Evolutionary conservation across 2,329 filamentous ascomycete genomes (phyloP).

Genomic region (Exophiala mesophila): DNA sequence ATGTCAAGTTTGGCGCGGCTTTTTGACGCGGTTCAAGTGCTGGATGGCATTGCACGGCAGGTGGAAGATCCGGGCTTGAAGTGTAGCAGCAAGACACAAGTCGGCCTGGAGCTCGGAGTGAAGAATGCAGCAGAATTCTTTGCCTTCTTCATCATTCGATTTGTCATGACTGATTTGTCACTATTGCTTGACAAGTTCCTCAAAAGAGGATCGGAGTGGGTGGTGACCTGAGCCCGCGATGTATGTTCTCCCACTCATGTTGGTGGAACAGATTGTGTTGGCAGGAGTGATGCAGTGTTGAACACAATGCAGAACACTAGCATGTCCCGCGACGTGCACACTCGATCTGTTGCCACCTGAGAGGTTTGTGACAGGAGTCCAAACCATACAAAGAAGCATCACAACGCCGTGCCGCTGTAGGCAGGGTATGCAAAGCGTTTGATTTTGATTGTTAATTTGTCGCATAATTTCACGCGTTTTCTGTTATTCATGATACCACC

Average conservation of each 20-base stretch:
- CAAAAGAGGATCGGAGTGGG: conserved; percentile 95
- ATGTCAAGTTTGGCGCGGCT: conserved; percentile 85
- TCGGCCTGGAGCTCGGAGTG: conserved; percentile 88
- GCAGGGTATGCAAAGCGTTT: too few species aligned
- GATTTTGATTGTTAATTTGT: too few species aligned
- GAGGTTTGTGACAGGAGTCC: too few species aligned
- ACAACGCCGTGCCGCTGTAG: too few species aligned
- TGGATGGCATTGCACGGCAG: conserved; percentile 90
- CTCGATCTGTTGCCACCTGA: too few species aligned
- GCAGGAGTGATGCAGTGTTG: too few species aligned
- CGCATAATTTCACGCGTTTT: too few species aligned
- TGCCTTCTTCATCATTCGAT: conserved; percentile 91
- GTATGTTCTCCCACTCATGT: too few species aligned
- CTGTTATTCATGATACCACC: background rate
- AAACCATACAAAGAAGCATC: too few species aligned
- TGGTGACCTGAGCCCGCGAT: conserved; percentile 57
- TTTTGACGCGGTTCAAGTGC: conserved; percentile 86
- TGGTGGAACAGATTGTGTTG: too few species aligned
- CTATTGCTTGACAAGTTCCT: conserved; percentile 92
- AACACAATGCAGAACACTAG: too few species aligned
- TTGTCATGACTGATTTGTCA: conserved; percentile 80
- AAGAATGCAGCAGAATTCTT: conserved; percentile 97
- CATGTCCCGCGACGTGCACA: too few species aligned
- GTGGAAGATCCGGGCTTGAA: conserved; percentile 91
- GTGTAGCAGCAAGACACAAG: conserved; percentile 87